Evolutionary conservation across 441 rosid species (phyloP), one percentile per base, ranked within the genome.

Genomic region (Manihot esculenta): DNA sequence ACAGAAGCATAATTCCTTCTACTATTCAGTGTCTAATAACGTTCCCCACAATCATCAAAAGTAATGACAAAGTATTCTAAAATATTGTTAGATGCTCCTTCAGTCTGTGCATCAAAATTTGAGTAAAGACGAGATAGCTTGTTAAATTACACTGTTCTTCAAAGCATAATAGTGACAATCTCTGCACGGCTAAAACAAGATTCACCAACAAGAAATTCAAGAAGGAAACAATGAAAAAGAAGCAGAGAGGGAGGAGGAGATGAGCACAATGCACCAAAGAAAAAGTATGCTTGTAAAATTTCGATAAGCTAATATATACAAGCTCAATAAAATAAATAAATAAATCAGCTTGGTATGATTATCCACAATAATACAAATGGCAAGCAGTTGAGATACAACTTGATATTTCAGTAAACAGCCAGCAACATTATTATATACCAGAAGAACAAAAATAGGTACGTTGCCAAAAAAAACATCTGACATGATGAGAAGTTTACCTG

Each of bases 401-500:
- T 21, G 27, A 38, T 20, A 61, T 38, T 20, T n/a, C 33, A 57
- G 26, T 5, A 48, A 48, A 18, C 7, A 23, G 48, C 30, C 17
- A 41, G 64, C 48, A 56, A n/a, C 27, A 61, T 17, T 61, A 35
- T 1, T 21, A 18, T 62, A 11, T 12, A 21, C 30, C 21, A 12
- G 10, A 42, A 45, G 17, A 0, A 47, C 26, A 3, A 8, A n/a
- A 38, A 48, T 13, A 42, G 15, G 33, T 9, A 45, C 42, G 53
- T 44, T 7, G 49, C 50, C 49, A 59, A 64, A 71, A 15, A 3
- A 78, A 48, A 73, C 11, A 62, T 24, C 33, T 50, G 54, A 62
- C 27, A 58, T 49, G 9, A 48, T 26, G 44, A 42, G 68, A 58
- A 45, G 23, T 44, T 80, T 88, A 96, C 99, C 99, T 91, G 97